Conservation (phyloP, 345 rosid species). For the Arabis hirsuta region DNA sequence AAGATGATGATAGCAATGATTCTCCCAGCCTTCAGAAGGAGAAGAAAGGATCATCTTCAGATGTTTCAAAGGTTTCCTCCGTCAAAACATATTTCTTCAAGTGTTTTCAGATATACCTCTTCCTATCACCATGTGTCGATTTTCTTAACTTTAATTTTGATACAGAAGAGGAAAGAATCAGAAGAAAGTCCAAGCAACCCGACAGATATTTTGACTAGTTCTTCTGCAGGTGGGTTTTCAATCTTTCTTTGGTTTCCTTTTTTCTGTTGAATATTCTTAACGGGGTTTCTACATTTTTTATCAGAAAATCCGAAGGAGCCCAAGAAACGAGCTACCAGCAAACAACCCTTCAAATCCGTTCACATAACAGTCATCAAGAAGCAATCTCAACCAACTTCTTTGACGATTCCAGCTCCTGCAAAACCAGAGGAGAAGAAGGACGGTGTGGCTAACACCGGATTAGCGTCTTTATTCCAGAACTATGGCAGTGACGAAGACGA, state of each 20-base stretch:
- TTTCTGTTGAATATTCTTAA: background rate
- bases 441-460: conserved; percentile 40
- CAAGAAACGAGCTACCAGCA: conserved; percentile 41
- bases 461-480: conserved; percentile 62
- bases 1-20: conserved; percentile 25
- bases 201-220: conserved; percentile 54
- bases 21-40: conserved; percentile 33
- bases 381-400: conserved; percentile 37
- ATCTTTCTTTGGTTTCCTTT: conserved; percentile 17
- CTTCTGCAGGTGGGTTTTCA: conserved; percentile 49
- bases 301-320: conserved; percentile 42
- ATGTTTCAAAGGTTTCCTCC: conserved; percentile 39
- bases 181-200: conserved; percentile 54
- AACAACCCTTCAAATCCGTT: conserved; percentile 43
- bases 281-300: background rate
- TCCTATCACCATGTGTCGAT: background rate
- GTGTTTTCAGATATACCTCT: background rate
- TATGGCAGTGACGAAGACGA: conserved; percentile 71
- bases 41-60: conserved; percentile 38
- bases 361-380: conserved; percentile 61
- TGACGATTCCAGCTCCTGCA: conserved; percentile 24
- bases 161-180: conserved; percentile 61
- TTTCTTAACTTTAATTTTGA: conserved; percentile 19
- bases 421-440: conserved; percentile 48
- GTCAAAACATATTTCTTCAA: conserved; percentile 12